Conservation (phyloP, 2,329 filamentous ascomycete species). For the Fusarium sp. region DNA sequence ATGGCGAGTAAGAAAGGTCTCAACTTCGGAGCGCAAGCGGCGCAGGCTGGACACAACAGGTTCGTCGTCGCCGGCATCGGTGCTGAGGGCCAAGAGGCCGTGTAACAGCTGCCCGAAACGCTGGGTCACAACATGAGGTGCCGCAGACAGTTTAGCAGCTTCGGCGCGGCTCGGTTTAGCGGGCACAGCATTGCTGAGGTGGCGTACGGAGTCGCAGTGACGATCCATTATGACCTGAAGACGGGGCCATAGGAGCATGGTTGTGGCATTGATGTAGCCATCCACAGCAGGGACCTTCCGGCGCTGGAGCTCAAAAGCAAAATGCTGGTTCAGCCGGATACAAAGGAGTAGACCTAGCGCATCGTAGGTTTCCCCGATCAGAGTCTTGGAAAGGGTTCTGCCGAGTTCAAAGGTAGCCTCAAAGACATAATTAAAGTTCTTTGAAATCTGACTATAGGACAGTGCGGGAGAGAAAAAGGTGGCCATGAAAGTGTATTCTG, state of each 20-base stretch:
- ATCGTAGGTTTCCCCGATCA: conserved; percentile 83
- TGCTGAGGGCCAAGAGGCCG: conserved; percentile 83
- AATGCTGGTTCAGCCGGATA: conserved; percentile 91
- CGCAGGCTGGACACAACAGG: conserved; percentile 85
- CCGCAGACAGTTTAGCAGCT: conserved; percentile 74
- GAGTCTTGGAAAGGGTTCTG: conserved; percentile 77
- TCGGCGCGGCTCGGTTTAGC: conserved; percentile 60
- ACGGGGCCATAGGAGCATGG: conserved; percentile 96
- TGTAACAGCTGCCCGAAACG: conserved; percentile 94
- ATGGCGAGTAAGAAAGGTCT: conserved; percentile 82
- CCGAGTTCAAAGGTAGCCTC: conserved; percentile 90
- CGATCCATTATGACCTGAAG: conserved; percentile 94
- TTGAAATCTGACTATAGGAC: conserved; percentile 80
- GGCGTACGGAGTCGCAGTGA: conserved; percentile 88
- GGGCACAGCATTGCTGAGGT: conserved; percentile 65
- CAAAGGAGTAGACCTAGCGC: conserved; percentile 89
- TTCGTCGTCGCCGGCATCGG: conserved; percentile 94
- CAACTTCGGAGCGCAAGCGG: conserved; percentile 82
- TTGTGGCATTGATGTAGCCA: conserved; percentile 91
- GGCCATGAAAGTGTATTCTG: conserved; percentile 94
- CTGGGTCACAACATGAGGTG: conserved; percentile 92
- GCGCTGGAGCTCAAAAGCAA: conserved; percentile 92
- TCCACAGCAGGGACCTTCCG: conserved; percentile 91
- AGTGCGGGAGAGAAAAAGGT: conserved; percentile 87
- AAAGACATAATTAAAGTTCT: conserved; percentile 89